Base-by-base conservation (phyloP, 2,329 filamentous ascomycete genomes). In the Fusarium compactum region DNA sequence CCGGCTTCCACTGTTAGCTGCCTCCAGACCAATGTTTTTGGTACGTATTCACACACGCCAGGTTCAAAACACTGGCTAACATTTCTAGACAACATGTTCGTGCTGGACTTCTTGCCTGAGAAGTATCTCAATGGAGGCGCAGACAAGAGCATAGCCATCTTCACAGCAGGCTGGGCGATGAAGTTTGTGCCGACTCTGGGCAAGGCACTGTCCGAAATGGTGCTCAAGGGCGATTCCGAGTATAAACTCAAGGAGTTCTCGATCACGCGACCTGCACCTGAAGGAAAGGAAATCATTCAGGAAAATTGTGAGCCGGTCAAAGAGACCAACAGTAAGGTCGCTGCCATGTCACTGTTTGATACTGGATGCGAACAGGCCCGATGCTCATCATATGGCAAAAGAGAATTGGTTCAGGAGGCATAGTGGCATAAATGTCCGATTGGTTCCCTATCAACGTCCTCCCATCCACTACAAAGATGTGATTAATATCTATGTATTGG, bases 131-230 rank as follows among this genome's bases (percentile, higher is more conserved):
- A 34, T 6, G 53, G 48, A 1, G 69, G 69, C 0, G 20, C 53
- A 1, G 43, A 71, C 38, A 65, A 71, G 24, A 70, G 63, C n/a
- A 25, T 70, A 12, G 57, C 53, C 1, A 30, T 70, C 0, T 71
- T 71, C 24, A 70, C 63, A 4, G 67, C 67, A 9, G 69, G 63
- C 0, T 70, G 67, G 69, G 69, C 69, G 3, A 71, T 70, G 67
- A 71, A 71, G 10, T 70, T 70, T 38, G 69, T 71, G 20, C 69
- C 69, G 3, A 56, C 62, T 11, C 57, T 71, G 0, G 67, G 67
- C 2, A 70, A 70, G 24, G 67, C 69, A 2, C 29, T 71, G 3
- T 54, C 69, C 4, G 47, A 68, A 8, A 67, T 70, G 63, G 52
- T 34, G 4, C 30, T 65, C 5, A 20, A 41, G 6, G 69, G 69